Conservation (phyloP, 2,329 filamentous ascomycete genomes). For the Tetracladium maxilliforme region DNA sequence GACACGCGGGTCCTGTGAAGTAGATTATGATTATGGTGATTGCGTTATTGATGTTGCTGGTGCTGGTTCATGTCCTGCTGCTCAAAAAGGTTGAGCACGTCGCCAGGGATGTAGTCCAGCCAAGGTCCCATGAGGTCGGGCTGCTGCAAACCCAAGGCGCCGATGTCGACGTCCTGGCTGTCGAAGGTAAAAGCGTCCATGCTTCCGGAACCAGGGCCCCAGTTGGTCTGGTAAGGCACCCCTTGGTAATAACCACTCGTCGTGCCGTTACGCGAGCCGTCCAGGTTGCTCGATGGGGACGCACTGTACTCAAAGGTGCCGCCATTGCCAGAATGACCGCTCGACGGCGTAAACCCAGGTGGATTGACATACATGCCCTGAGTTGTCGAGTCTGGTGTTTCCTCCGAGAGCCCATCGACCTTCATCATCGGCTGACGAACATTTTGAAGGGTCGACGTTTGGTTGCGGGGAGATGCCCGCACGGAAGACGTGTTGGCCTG, state of each 20-base stretch:
- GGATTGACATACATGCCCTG: too few relatives aligned
- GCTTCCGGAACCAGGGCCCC: constrained; percentile 4
- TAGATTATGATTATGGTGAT: too few relatives aligned
- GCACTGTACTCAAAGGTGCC: too few relatives aligned
- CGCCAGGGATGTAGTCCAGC: constrained; percentile 58
- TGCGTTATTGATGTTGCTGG: too few relatives aligned
- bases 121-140: constrained; percentile 58
- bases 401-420: too few relatives aligned
- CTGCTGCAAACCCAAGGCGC: constrained; percentile 40
- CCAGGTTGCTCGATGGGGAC: constrained; percentile 1
- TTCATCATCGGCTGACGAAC: constrained; percentile 3
- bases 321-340: too few relatives aligned
- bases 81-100: constrained; percentile 44
- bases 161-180: constrained; percentile 65
- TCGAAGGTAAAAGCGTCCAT: constrained; percentile 50
- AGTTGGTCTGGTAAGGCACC: constrained; percentile 4
- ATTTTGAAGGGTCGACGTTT: background rate
- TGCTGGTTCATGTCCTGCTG: too few relatives aligned
- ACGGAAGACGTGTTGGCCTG: constrained; percentile 1
- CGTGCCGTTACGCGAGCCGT: background rate
- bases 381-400: too few relatives aligned
- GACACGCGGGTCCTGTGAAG: too few relatives aligned
- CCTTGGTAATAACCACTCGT: constrained; percentile 1
- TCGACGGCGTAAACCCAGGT: too few relatives aligned
- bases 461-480: constrained; percentile 4